phyloP scores from a whole-genome alignment of 2,329 filamentous ascomycete genomes.

The Didymella segeticola region DNA sequence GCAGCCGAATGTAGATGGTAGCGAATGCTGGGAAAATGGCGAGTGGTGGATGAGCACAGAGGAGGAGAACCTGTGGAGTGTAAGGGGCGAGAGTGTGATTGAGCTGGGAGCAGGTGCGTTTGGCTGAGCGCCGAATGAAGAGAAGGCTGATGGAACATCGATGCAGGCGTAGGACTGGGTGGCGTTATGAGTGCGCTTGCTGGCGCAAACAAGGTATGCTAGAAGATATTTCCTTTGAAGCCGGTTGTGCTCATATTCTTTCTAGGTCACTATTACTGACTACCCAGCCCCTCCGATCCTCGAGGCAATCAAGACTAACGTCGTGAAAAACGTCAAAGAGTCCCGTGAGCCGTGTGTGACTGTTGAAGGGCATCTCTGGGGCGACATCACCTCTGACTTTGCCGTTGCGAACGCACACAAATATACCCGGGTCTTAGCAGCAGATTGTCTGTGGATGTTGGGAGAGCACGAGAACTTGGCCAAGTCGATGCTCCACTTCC shows the following conservation, averaged over 20 bases:
- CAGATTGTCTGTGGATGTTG: constrained; percentile 79
- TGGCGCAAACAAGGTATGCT: constrained; percentile 53
- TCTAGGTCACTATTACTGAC: constrained; percentile 67
- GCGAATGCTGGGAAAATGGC: constrained; percentile 28
- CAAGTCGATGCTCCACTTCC: constrained; percentile 68
- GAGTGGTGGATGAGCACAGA: constrained; percentile 44
- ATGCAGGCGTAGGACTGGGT: constrained; percentile 53
- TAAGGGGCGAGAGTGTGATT: constrained; percentile 61
- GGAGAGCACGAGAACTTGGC: constrained; percentile 73
- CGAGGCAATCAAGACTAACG: constrained; percentile 64
- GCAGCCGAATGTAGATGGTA: constrained; percentile 25
- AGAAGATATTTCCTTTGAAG: not conserved
- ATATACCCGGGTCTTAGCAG: constrained; percentile 71
- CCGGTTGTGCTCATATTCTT: not conserved
- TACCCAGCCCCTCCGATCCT: constrained; percentile 70
- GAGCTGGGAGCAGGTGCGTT: constrained; percentile 73
- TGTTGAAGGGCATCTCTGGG: constrained; percentile 71
- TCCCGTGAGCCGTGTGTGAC: constrained; percentile 47
- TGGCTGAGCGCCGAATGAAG: constrained; percentile 22
- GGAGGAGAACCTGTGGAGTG: constrained; percentile 51
- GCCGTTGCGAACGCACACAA: constrained; percentile 44
- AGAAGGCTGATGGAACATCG: constrained; percentile 36
- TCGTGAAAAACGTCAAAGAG: constrained; percentile 58
- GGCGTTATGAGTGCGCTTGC: constrained; percentile 56
- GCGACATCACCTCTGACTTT: constrained; percentile 57